Evolutionary conservation across 768 basidiomycete species (phyloP).

Genomic region (Boletus subparvulus): DNA sequence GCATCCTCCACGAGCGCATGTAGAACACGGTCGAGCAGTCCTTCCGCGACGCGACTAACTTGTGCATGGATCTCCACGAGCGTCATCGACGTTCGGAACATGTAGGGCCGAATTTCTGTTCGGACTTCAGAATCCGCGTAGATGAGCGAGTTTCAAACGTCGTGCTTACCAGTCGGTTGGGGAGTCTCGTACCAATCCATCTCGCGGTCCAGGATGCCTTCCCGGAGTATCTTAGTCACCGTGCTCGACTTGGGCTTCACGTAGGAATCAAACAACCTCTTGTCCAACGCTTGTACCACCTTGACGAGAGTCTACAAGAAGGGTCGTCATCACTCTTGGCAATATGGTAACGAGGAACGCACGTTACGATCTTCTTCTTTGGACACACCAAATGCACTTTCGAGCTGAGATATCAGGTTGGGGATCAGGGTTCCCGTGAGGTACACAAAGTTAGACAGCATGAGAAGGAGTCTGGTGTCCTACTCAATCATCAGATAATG

Average conservation of each 20-base stretch:
- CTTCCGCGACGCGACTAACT: constrained; percentile 76
- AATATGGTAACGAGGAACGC: constrained; percentile 9
- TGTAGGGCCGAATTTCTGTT: constrained; percentile 90
- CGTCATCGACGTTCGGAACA: constrained; percentile 84
- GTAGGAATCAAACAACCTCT: constrained; percentile 86
- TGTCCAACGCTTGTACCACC: constrained; percentile 82
- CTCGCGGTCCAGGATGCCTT: constrained; percentile 72
- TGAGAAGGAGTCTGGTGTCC: constrained; percentile 85
- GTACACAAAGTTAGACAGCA: constrained; percentile 85
- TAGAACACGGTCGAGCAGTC: constrained; percentile 79
- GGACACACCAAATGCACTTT: constrained; percentile 69
- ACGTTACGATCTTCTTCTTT: constrained; percentile 75
- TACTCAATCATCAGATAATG: constrained; percentile 32
- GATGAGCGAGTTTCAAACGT: background rate
- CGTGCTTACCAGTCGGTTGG: constrained; percentile 76
- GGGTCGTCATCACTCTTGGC: background rate
- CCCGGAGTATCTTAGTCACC: constrained; percentile 64
- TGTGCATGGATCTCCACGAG: constrained; percentile 93
- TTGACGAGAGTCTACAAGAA: constrained; percentile 61
- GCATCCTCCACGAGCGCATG: constrained; percentile 79
- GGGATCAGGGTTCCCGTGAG: constrained; percentile 72
- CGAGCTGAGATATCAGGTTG: constrained; percentile 76
- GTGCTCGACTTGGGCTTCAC: constrained; percentile 76
- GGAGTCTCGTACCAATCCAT: constrained; percentile 96
- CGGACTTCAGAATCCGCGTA: background rate